Conservation (phyloP, 495 filamentous ascomycete genomes). For the Aspergillus conjunctus region DNA sequence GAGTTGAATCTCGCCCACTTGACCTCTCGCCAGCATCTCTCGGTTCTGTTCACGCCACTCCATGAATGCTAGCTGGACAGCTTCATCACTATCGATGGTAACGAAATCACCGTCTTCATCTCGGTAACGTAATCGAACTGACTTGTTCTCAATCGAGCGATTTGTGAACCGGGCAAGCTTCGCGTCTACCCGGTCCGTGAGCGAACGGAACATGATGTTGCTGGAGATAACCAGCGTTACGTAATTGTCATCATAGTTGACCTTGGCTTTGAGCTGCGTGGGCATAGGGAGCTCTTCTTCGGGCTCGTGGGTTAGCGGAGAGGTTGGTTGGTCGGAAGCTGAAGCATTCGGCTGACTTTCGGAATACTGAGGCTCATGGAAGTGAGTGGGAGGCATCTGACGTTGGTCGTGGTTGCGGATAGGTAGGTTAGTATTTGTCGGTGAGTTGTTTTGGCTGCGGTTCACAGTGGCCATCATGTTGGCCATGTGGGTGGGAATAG, state of each 20-base stretch:
- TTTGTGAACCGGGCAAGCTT: slow-evolving; percentile 84
- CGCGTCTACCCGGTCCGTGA: slow-evolving; percentile 95
- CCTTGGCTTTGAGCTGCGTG: slow-evolving; percentile 87
- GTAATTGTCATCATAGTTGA: slow-evolving; percentile 80
- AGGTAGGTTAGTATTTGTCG: slow-evolving; percentile 52
- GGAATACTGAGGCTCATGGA: slow-evolving; percentile 45
- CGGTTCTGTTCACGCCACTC: slow-evolving; percentile 82
- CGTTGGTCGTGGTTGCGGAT: slow-evolving; percentile 39
- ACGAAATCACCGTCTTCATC: slow-evolving; percentile 94
- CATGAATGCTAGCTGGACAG: slow-evolving; percentile 90
- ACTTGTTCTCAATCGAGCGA: slow-evolving; percentile 74
- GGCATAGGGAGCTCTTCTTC: slow-evolving; percentile 48
- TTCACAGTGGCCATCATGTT: slow-evolving; percentile 62
- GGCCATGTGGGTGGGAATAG: slow-evolving; percentile 63
- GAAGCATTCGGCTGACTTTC: slow-evolving; percentile 33
- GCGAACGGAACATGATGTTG: slow-evolving; percentile 87
- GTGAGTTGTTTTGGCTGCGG: slow-evolving; percentile 69
- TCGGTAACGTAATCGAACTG: slow-evolving; percentile 80
- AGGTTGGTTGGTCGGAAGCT: slow-evolving; percentile 41
- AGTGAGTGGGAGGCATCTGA: slow-evolving; percentile 34
- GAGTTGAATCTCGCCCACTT: slow-evolving; percentile 84
- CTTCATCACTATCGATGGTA: slow-evolving; percentile 90
- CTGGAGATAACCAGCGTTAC: slow-evolving; percentile 90
- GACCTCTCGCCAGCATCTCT: slow-evolving; percentile 60
- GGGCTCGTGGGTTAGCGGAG: slow-evolving; percentile 39